Base-by-base conservation (phyloP, 352 stramenopile genomes). In the Blastocystis sp. region DNA sequence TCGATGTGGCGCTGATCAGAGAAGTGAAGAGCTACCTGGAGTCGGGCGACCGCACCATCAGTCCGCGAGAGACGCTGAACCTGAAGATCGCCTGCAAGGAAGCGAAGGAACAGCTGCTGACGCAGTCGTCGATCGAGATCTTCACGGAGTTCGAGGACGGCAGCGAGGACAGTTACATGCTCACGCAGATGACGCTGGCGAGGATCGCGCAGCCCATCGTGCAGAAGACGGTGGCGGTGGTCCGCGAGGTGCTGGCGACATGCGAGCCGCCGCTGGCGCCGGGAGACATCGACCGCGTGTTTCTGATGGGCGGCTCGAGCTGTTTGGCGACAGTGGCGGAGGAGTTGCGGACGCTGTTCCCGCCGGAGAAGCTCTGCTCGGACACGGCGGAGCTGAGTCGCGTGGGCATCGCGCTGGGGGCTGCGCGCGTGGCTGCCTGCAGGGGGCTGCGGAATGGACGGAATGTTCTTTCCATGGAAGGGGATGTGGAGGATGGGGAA, bases 261-360 rank as follows among this genome's bases (percentile, higher is more conserved):
- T 65, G 46, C 40, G 27, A 4, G 1, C 46, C 69, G 3, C 69
- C 44, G 3, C 21, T 64, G 11, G 40, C n/a, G 4, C 16, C 46
- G 11, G 21, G 29, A 14, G 69, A 81, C 21, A 48, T 81, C 16
- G 48, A 81, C 24, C 49, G n/a, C 24, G 69, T 81, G n/a, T 81
- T 81, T 44, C n/a, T 81, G 69, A 61, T 49, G 48, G 69, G 69
- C n/a, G 69, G 69, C 40, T 81, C 69, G 1, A 81, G 40, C 32
- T 32, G 49, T 0, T 48, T 81, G 34, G 4, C 1, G 6, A 44
- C 4, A 14, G 51, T 81, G 29, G 18, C 18, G 14, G 34, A 44
- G 16, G 16, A 44, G 16, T 34, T 81, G 18, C 4, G 16, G 34
- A 61, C 1, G n/a, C 4, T 81, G 11, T 81, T 81, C 40, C 14